A percentile compares a stretch with the other conserved stretches of the same genome.
phyloP scores from a whole-genome alignment of 306 rosid species.

The Citrullus mucosospermus region DNA sequence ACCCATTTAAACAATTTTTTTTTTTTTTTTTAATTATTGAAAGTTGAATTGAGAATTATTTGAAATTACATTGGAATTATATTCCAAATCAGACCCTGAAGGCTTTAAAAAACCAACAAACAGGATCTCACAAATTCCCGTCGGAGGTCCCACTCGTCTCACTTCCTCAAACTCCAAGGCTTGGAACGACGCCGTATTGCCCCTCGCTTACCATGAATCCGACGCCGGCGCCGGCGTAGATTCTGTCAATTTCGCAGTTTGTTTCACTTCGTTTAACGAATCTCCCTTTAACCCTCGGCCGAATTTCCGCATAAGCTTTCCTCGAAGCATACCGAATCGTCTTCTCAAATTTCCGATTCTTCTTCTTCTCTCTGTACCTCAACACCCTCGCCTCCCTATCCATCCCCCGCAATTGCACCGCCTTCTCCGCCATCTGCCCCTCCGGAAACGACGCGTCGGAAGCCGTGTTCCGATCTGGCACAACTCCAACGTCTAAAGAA shows the following conservation, averaged over 20 bases:
- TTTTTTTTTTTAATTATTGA: background rate
- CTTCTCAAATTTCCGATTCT: slow-evolving; percentile 69
- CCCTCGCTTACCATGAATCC: slow-evolving; percentile 15
- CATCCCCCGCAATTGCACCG: slow-evolving; percentile 43
- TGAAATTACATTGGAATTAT: background rate
- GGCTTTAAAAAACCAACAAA: background rate
- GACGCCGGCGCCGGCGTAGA: slow-evolving; percentile 20
- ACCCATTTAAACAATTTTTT: background rate
- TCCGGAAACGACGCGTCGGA: slow-evolving; percentile 44
- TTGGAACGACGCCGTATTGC: slow-evolving; percentile 82
- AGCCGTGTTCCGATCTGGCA: slow-evolving; percentile 47
- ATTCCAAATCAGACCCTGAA: background rate
- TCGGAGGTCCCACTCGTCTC: background rate
- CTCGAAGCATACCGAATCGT: slow-evolving; percentile 74
- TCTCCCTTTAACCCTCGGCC: slow-evolving; percentile 81
- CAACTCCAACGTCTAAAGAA: slow-evolving; percentile 73
- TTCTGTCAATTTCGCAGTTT: slow-evolving; percentile 30
- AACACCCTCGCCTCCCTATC: slow-evolving; percentile 69
- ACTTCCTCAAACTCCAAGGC: slow-evolving; percentile 26
- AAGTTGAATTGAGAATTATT: background rate
- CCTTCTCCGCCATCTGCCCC: slow-evolving; percentile 30
- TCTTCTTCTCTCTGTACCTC: slow-evolving; percentile 79
- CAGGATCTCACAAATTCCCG: background rate
- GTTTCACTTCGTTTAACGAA: slow-evolving; percentile 55
- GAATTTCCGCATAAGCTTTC: slow-evolving; percentile 74